These are phyloP conservation scores for Lomentospora prolificans DNA, from an alignment of 2,329 filamentous ascomycete genomes.

Conservation along the genomic window DNA sequence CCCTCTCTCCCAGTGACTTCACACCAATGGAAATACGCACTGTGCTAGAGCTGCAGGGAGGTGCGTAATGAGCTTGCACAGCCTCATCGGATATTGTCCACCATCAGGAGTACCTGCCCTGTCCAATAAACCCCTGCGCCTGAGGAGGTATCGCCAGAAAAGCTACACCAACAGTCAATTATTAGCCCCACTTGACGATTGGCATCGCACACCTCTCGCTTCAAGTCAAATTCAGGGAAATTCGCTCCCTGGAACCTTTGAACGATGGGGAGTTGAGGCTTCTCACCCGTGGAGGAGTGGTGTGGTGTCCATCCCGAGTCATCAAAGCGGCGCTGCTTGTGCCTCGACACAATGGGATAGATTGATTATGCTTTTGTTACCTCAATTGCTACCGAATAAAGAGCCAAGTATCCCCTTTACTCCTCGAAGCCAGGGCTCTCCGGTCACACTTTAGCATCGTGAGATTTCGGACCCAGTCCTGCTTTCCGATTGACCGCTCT, in stretches of 20 bases:
- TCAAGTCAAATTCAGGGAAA: neutral
- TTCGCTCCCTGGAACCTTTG: neutral
- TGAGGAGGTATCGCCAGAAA: neutral
- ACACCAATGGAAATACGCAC: neutral
- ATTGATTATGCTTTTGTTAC: neutral
- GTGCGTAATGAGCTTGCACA: constrained; percentile 5
- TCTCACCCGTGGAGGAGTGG: neutral
- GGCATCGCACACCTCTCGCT: neutral
- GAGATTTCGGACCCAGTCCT: neutral
- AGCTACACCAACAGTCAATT: neutral
- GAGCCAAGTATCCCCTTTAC: neutral
- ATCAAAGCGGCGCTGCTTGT: too few relatives aligned
- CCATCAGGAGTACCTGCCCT: neutral
- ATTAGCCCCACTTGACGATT: constrained; percentile 1
- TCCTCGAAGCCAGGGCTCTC: neutral
- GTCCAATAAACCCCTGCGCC: neutral
- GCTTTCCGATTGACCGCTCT: neutral
- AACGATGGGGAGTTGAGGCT: neutral
- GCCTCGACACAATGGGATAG: neutral
- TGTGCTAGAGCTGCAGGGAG: neutral
- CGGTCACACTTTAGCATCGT: neutral
- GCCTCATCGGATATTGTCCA: constrained; percentile 2
- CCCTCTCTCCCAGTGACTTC: neutral
- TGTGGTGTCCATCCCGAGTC: neutral
- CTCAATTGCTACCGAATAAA: neutral